Evolutionary conservation across 1,284 basidiomycete genomes (phyloP), one percentile per base, ranked within the genome.

Genomic region (Erythrobasidium hasegawianum): DNA sequence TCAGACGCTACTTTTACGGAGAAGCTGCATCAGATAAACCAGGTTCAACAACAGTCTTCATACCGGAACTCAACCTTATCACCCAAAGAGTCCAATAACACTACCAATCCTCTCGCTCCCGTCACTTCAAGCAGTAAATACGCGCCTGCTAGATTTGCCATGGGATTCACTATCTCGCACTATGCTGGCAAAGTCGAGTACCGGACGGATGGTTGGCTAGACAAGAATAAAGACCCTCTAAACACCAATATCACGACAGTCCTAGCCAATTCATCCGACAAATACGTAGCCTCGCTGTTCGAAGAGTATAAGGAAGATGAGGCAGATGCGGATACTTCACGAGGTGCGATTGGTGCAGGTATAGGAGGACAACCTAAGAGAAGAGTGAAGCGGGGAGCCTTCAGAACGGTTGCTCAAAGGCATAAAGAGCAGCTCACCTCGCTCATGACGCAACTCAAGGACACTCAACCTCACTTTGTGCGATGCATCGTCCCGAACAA

Each of bases 161-260:
- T 92, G 75, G 95, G 96, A 13, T 99, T 99, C 80, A 86, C 93
- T 69, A 85, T 99, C 67, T 87, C 91, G 71, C 96, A 99, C 77
- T 98, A 98, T 76, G 96, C 96, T 0, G 96, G 93, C 55, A 88
- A 87, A 69, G 96, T 99, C 74, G 94, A 97, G 75, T 99, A 99
- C 75, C 84, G 88, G 52, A 97, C 95, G 0, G 87, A 93, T 43
- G 90, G 92, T 9, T 99, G 96, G 96, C 81, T 99, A 69, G 93
- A 96, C 81, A 98, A 98, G 86, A 99, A 99, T 83, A 97, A 97
- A 79, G 96, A 99, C 75, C 96, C 96, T 0, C 81, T 99, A 70
- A 97, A 98, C 77, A 94, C 97, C 76, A 95, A 97, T 75, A 83
- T 98, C 45, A 91, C 91, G 0, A 86, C 91, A 16, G 87, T 98